phyloP scores from a whole-genome alignment of 176 grass and related monocot species.

The Hyparrhenia diplandra region DNA sequence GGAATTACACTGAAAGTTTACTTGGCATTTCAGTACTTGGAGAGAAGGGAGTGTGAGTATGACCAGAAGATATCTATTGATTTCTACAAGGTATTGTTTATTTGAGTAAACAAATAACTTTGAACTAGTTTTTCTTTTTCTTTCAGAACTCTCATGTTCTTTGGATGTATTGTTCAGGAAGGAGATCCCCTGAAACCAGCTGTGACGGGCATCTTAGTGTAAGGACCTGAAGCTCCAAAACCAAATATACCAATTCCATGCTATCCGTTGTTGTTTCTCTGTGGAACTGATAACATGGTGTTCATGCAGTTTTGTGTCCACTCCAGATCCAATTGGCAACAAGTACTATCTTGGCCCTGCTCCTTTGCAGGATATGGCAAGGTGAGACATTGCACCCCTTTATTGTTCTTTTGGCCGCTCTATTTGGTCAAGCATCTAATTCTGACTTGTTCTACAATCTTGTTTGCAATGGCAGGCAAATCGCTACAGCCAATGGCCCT shows the following conservation, averaged over 20 bases:
- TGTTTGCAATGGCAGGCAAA: slow-evolving; percentile 60
- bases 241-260: background rate
- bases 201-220: slow-evolving; percentile 65
- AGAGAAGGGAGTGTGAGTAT: slow-evolving; percentile 92
- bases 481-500: slow-evolving; percentile 85
- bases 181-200: slow-evolving; percentile 53
- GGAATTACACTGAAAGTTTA: background rate
- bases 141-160: slow-evolving; percentile 4
- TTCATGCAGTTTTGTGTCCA: slow-evolving; percentile 60
- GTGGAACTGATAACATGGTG: slow-evolving; percentile 12
- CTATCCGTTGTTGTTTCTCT: slow-evolving; percentile 1
- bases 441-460: slow-evolving; percentile 11
- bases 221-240: slow-evolving; percentile 27
- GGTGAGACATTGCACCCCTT: slow-evolving; percentile 28
- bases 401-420: background rate
- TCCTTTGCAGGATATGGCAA: slow-evolving; percentile 82
- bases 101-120: background rate
- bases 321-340: slow-evolving; percentile 69
- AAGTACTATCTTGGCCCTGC: slow-evolving; percentile 93
- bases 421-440: background rate
- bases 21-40: slow-evolving; percentile 67
- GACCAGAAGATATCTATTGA: slow-evolving; percentile 72
- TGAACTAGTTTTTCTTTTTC: background rate
- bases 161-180: slow-evolving; percentile 43
- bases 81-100: slow-evolving; percentile 63